Percentiles rank a stretch among this genome's conserved stretches.
phyloP scores from a whole-genome alignment of 768 basidiomycete genomes.

The Rhodotorula sphaerocarpa region DNA sequence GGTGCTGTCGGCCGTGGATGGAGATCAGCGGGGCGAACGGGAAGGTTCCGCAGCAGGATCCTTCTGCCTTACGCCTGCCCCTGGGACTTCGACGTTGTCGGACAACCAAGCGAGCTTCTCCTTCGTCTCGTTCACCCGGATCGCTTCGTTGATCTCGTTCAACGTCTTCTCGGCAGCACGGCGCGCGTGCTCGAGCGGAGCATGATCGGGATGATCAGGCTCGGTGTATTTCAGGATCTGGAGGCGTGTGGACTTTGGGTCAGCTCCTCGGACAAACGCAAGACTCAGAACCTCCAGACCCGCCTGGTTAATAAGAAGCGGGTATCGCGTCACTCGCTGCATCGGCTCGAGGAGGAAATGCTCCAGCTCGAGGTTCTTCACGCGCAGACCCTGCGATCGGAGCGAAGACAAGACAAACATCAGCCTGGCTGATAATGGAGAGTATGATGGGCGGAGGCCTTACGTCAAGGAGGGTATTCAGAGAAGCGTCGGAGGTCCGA shows the following conservation, averaged over 20 bases:
- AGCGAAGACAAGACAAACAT: not conserved
- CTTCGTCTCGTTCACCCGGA: conserved; percentile 70
- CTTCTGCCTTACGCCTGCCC: conserved; percentile 55
- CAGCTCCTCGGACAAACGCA: not conserved
- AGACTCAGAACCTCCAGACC: conserved; percentile 12
- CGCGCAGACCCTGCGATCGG: conserved; percentile 7
- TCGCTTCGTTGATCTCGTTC: conserved; percentile 74
- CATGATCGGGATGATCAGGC: conserved; percentile 43
- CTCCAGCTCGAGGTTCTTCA: conserved; percentile 37
- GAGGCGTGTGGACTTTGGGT: conserved; percentile 4
- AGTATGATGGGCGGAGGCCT: too few relatives aligned
- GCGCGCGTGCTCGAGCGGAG: conserved; percentile 51
- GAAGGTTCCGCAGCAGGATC: too few relatives aligned
- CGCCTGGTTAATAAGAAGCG: conserved; percentile 73
- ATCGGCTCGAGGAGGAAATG: conserved; percentile 39
- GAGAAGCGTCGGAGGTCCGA: conserved; percentile 14
- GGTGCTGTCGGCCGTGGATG: conserved; percentile 44
- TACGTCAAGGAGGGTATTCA: conserved; percentile 26
- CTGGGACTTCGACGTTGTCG: conserved; percentile 73
- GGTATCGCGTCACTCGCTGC: conserved; percentile 78
- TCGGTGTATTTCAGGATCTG: conserved; percentile 75
- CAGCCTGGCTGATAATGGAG: too few relatives aligned
- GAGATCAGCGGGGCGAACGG: not conserved
- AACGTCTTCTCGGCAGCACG: conserved; percentile 64
- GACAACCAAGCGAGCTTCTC: conserved; percentile 69